Percentiles rank a stretch among this genome's conserved stretches.
Evolutionary conservation across 345 rosid species (phyloP).

Genomic region (Clarkia xantiana): DNA sequence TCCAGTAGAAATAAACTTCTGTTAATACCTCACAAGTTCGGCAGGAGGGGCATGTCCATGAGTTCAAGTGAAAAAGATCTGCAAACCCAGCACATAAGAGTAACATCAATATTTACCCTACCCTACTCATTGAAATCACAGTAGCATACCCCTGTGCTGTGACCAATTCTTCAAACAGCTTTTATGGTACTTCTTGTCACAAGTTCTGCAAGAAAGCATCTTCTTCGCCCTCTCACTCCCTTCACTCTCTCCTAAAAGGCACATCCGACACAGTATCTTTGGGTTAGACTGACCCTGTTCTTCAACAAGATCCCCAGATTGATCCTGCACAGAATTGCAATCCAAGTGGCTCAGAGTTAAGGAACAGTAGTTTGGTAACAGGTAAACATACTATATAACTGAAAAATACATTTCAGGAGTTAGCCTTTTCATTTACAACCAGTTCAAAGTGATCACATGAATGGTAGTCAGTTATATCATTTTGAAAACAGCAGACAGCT

Average conservation of each 20-base stretch:
- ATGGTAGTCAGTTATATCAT: too few relatives aligned
- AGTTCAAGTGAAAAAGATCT: slow-evolving; percentile 98
- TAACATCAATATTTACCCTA: slow-evolving; percentile 3
- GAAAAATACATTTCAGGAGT: too few relatives aligned
- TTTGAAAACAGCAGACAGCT: too few relatives aligned
- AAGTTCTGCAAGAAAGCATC: slow-evolving; percentile 79
- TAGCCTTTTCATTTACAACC: too few relatives aligned
- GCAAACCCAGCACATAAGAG: slow-evolving; percentile 19
- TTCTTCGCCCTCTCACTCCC: slow-evolving; percentile 74
- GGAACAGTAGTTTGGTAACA: too few relatives aligned
- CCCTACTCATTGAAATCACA: slow-evolving; percentile 1
- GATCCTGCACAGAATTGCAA: slow-evolving; percentile 21
- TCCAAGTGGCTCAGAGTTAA: too few relatives aligned
- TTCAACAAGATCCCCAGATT: slow-evolving; percentile 28
- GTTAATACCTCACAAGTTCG: slow-evolving; percentile 94
- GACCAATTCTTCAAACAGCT: slow-evolving; percentile 89
- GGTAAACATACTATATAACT: too few relatives aligned
- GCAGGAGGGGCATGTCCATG: slow-evolving; percentile 94
- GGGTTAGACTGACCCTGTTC: slow-evolving; percentile 29
- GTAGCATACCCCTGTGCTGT: slow-evolving; percentile 70
- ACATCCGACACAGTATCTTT: slow-evolving; percentile 69
- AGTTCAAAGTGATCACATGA: too few relatives aligned
- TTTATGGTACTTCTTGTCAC: slow-evolving; percentile 90
- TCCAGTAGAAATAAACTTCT: too few relatives aligned
- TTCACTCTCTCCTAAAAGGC: slow-evolving; percentile 70